Evolutionary conservation across 345 rosid species (phyloP), one percentile per base, ranked within the genome.

Genomic region (Gossypium thurberi): DNA sequence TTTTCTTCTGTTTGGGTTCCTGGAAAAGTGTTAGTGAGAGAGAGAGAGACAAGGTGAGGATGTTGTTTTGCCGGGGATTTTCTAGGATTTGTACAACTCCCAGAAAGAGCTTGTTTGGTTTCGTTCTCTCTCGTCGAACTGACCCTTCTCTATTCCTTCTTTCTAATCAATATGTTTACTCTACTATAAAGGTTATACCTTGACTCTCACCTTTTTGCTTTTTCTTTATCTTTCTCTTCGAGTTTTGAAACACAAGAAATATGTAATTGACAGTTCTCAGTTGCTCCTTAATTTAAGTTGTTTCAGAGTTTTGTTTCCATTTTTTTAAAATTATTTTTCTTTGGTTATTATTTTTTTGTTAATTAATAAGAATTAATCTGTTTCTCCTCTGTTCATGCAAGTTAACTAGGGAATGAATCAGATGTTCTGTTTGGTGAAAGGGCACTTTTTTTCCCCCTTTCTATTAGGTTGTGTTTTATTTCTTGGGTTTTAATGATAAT

Each of bases 51-150:
- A 33, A 33, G 7, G 55, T 14, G 42, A 81, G 12, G 6, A 85
- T 83, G 85, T 37, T 85, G 28, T 72, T 74, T 66, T 69, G 72
- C 50, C 78, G 75, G 40, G 21, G 59, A 76, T 6, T 83, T 52
- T 76, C 80, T 77, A 80, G 77, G 79, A 71, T 81, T 80, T 73
- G 85, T 3, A 71, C 73, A 76, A 51, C 75, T 75, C 67, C 77
- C 37, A 80, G 71, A 61, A 81, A 73, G 14, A 77, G 74, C 63
- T 58, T 75, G 78, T 75, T 81, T 55, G 77, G 80, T 47, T 75
- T 73, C 14, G 61, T 83, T 80, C 77, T 78, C n/a, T 80, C 81
- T 78, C 63, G 48, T 66, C 78, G 77, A 10, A 50, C 71, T 59
- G 3, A 28, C 15, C n/a, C 69, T 66, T 48, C 56, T 52, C 15